Base-by-base conservation (phyloP, 2,329 filamentous ascomycete species). In the Fusarium odoratissimum region DNA sequence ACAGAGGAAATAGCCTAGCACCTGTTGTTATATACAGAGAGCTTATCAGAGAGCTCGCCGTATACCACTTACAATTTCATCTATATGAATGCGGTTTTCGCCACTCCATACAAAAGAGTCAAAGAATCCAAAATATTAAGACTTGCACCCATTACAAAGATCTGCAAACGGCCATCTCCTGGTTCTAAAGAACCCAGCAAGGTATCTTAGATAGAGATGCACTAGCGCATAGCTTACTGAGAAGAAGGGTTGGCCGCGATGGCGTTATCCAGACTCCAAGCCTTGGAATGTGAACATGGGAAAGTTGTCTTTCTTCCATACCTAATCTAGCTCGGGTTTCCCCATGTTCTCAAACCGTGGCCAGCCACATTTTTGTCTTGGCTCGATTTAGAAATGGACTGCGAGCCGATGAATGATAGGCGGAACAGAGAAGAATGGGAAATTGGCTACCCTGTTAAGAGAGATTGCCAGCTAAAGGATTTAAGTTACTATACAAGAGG, bases 141-240 rank as follows among this genome's bases (percentile, higher is more conserved):
- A 35, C 9, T 28, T 6, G 3, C 35, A 9, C 8, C 3, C 8
- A 4, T 25, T 10, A 30, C 19, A 25, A 21, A 8, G 2, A 42
- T 44, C 49, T 38, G 59, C 40, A 44, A 57, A 37, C 48, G n/a
- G 49, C 40, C 17, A 25, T 25, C 23, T 25, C 23, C 23, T 25
- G 23, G 23, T 25, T 25, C 23, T 5, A 25, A 25, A 25, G 23
- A 25, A 25, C 23, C 23, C 23, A 25, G 23, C 23, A 25, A 25
- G 17, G 19, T 38, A 38, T 10, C 17, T 38, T 6, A 4, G 17
- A 38, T 38, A 7, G 4, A 8, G 4, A 21, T 5, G 30, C 9
- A 30, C 10, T 30, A 25, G 38, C 7, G 7, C 5, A 30, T 14
- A 38, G 5, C 1, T 8, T 45, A 3, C 2, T 1, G 9, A 38